Evolutionary conservation across 1,284 basidiomycete species (phyloP).

Genomic region (Ceratobasidium sp.): DNA sequence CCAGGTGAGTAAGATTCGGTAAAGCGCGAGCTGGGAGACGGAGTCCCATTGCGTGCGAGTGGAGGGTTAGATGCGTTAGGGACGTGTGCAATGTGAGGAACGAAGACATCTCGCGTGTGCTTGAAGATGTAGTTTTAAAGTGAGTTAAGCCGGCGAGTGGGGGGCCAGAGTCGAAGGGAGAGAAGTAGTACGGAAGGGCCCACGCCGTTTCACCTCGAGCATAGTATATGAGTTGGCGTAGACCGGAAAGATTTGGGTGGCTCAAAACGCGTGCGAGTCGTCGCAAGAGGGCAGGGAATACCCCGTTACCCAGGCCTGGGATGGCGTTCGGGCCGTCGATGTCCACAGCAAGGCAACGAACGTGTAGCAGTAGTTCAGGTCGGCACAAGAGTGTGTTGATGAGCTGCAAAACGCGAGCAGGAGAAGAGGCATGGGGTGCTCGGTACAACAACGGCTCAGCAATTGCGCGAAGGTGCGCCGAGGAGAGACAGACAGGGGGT

Average conservation of each 20-base stretch:
- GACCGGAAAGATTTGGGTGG: not conserved
- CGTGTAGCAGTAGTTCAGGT: constrained; percentile 2
- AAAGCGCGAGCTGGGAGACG: constrained; percentile 24
- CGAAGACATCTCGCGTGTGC: constrained; percentile 6
- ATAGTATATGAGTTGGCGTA: constrained; percentile 17
- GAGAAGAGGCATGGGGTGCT: not conserved
- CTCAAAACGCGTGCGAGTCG: constrained; percentile 8
- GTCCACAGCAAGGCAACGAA: constrained; percentile 10
- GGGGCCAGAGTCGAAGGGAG: not conserved
- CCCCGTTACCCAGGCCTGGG: constrained; percentile 8
- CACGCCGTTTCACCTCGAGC: constrained; percentile 41
- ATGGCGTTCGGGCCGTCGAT: constrained; percentile 14
- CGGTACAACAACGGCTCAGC: constrained; percentile 37
- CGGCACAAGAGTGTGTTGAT: constrained; percentile 16
- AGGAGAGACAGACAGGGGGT: constrained; percentile 16
- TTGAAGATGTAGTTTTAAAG: constrained; percentile 30
- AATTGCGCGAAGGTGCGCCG: constrained; percentile 14
- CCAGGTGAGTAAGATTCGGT: constrained; percentile 26
- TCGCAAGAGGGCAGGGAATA: constrained; percentile 9
- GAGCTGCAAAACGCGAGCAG: constrained; percentile 16
- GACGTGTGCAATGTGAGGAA: constrained; percentile 21
- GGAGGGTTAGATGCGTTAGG: constrained; percentile 31
- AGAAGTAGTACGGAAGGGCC: constrained; percentile 7
- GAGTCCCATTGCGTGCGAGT: constrained; percentile 34
- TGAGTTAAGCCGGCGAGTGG: constrained; percentile 7